A percentile compares a stretch with the other conserved stretches of the same genome.
Conservation (phyloP, 2,329 filamentous ascomycete genomes). For the Colletotrichum aenigma region DNA sequence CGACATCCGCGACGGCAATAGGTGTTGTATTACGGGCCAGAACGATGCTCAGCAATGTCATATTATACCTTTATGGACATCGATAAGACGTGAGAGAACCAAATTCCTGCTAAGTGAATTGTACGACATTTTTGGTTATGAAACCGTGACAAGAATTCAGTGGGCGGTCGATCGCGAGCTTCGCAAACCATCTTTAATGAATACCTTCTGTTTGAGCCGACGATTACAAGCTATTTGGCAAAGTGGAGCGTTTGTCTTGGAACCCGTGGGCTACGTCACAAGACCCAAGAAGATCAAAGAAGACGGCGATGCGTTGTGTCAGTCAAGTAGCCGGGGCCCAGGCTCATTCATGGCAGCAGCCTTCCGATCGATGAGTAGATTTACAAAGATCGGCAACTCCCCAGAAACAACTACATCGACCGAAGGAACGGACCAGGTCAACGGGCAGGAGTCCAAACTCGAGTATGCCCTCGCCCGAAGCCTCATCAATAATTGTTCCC, state of each 20-base stretch:
- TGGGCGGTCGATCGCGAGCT: too few relatives aligned
- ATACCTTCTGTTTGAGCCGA: neutral
- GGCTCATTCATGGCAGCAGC: neutral
- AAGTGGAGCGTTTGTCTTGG: neutral
- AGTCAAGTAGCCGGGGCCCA: neutral
- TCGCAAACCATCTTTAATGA: neutral
- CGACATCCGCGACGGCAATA: neutral
- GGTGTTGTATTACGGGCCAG: neutral
- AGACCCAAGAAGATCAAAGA: neutral
- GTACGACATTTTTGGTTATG: neutral
- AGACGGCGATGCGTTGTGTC: neutral
- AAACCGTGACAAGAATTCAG: neutral
- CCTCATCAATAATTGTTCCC: neutral
- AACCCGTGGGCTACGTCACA: neutral
- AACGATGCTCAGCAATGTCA: neutral
- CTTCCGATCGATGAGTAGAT: neutral
- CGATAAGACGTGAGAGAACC: neutral
- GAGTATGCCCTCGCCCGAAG: neutral
- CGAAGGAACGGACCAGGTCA: neutral
- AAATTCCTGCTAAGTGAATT: fast-evolving
- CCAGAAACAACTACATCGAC: neutral
- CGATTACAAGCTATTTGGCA: neutral
- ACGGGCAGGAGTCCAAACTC: neutral
- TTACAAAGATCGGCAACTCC: too few relatives aligned
- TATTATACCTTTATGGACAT: neutral